Percentiles rank a stretch among this genome's conserved stretches.
Conservation (phyloP, 371 early-diverging fungal genomes). For the Dinochytrium kinnereticum region DNA sequence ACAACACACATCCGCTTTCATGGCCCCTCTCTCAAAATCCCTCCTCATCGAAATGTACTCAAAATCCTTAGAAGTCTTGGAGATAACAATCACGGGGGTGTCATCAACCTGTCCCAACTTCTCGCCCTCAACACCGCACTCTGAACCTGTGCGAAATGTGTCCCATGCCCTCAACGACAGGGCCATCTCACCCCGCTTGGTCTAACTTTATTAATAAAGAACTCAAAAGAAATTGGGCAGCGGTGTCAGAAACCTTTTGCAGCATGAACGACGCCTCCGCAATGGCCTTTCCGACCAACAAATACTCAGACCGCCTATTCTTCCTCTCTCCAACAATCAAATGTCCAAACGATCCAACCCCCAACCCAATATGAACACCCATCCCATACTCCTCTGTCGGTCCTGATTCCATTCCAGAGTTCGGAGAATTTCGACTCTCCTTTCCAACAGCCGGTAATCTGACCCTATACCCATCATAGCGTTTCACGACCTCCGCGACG, state of each 20-base stretch:
- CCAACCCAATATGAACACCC: slow-evolving; percentile 14
- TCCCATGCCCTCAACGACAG: background rate
- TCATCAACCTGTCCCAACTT: background rate
- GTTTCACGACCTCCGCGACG: background rate
- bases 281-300: slow-evolving; percentile 1
- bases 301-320: background rate
- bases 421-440: background rate
- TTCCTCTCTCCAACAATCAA: slow-evolving; percentile 4
- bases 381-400: background rate
- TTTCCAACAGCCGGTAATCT: background rate
- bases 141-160: background rate
- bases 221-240: background rate
- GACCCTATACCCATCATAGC: slow-evolving; percentile 13
- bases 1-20: too few relatives aligned
- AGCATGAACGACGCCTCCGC: background rate
- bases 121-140: background rate
- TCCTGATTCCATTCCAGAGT: background rate
- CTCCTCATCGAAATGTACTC: background rate
- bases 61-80: background rate
- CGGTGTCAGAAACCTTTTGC: background rate
- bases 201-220: background rate
- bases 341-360: background rate
- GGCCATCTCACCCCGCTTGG: slow-evolving; percentile 9
- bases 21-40: too few relatives aligned
- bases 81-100: background rate